Percentiles rank a stretch among this genome's conserved stretches.
phyloP scores from a whole-genome alignment of 2,329 filamentous ascomycete species.

The Dothidotthia symphoricarpi region DNA sequence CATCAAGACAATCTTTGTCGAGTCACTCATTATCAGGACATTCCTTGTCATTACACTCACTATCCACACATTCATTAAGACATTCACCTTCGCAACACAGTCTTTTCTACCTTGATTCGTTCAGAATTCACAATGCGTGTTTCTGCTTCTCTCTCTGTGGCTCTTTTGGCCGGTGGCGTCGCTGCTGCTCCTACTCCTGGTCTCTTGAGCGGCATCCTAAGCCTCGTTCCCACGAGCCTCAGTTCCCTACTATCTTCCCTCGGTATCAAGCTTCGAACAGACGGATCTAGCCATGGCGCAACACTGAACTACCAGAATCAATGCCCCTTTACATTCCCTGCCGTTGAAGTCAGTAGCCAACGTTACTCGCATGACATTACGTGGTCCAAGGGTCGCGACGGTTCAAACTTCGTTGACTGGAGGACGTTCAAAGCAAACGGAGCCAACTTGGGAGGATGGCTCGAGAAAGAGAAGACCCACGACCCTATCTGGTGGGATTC shows the following conservation, averaged over 20 bases:
- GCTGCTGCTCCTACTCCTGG: constrained; percentile 5
- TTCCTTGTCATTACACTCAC: too few relatives aligned
- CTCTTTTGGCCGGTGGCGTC: constrained; percentile 3
- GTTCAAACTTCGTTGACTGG: constrained; percentile 12
- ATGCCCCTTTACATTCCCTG: constrained; percentile 4
- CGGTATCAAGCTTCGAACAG: constrained; percentile 3
- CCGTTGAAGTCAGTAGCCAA: neutral
- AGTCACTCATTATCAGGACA: too few relatives aligned
- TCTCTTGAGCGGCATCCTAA: constrained; percentile 6
- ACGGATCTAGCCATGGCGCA: constrained; percentile 1
- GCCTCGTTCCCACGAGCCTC: constrained; percentile 4
- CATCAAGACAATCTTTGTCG: too few relatives aligned
- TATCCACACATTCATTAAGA: too few relatives aligned
- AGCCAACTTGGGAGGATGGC: constrained; percentile 34
- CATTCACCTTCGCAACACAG: too few relatives aligned
- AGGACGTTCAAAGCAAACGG: constrained; percentile 14
- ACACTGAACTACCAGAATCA: constrained; percentile 2
- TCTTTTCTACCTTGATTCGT: too few relatives aligned
- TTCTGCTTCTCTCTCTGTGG: constrained; percentile 1
- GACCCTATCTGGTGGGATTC: constrained; percentile 28
- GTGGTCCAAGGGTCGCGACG: constrained; percentile 4
- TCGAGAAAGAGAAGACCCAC: constrained; percentile 27
- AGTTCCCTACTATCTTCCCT: constrained; percentile 5
- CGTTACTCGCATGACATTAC: constrained; percentile 2
- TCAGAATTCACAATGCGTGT: constrained; percentile 4